Conservation (phyloP, 2,329 filamentous ascomycete species). For the Macrophomina pseudophaseolina region DNA sequence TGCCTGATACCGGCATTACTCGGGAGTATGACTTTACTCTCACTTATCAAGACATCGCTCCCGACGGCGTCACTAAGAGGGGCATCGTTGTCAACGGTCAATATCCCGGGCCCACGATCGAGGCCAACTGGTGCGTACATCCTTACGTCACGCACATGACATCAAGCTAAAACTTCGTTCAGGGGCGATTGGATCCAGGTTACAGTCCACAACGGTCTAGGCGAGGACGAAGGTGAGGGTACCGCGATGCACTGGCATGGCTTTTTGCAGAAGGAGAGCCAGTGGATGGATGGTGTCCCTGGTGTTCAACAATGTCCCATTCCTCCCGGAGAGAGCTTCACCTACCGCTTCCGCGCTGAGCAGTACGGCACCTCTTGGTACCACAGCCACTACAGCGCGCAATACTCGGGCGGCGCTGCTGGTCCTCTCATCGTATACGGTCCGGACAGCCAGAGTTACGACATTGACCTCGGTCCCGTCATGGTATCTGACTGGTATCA, state of each 20-base stretch:
- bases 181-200: conserved; percentile 39
- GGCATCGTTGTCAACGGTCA: conserved; percentile 39
- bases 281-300: conserved; percentile 45
- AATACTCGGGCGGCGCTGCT: conserved; percentile 36
- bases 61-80: conserved; percentile 38
- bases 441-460: conserved; percentile 33
- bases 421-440: conserved; percentile 39
- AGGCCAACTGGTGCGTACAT: conserved; percentile 42
- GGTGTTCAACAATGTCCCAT: conserved; percentile 44
- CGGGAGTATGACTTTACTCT: conserved; percentile 31
- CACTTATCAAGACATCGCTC: conserved; percentile 28
- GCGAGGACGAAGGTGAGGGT: conserved; percentile 36
- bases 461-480: conserved; percentile 37
- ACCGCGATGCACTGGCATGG: conserved; percentile 44
- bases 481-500: conserved; percentile 37
- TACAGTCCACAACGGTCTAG: conserved; percentile 35
- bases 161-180: conserved; percentile 12
- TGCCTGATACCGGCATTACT: conserved; percentile 42
- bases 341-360: conserved; percentile 38
- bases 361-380: conserved; percentile 39
- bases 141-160: conserved; percentile 36
- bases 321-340: conserved; percentile 37
- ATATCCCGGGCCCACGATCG: conserved; percentile 39
- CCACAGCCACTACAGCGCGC: conserved; percentile 36
- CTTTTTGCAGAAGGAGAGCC: conserved; percentile 39